A percentile compares a stretch with the other conserved stretches of the same genome.
These are phyloP conservation scores for Aspergillus hortae DNA, from an alignment of 2,329 filamentous ascomycete species.

Conservation along the genomic window DNA sequence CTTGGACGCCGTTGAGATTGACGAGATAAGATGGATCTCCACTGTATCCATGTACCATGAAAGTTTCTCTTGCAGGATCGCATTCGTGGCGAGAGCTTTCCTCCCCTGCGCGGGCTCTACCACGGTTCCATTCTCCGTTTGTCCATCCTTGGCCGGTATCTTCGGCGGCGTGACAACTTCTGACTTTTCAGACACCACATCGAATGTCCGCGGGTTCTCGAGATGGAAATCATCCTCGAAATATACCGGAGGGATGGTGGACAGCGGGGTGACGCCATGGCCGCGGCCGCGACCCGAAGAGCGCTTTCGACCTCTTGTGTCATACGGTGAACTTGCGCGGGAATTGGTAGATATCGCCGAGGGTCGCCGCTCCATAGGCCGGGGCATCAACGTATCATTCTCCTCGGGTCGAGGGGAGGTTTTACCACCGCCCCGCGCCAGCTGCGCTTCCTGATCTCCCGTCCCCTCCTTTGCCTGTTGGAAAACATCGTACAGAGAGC, in stretches of 20 bases:
- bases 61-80: constrained; percentile 94
- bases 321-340: constrained; percentile 45
- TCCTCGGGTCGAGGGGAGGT: constrained; percentile 45
- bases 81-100: constrained; percentile 91
- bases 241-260: constrained; percentile 88
- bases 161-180: constrained; percentile 78
- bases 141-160: constrained; percentile 51
- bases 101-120: constrained; percentile 58
- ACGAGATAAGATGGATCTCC: constrained; percentile 92
- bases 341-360: constrained; percentile 42
- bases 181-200: constrained; percentile 91
- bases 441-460: constrained; percentile 56
- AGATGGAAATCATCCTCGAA: constrained; percentile 94
- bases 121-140: constrained; percentile 54
- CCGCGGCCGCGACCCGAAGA: constrained; percentile 53
- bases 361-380: constrained; percentile 39
- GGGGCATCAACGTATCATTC: constrained; percentile 47
- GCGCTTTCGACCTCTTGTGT: constrained; percentile 47
- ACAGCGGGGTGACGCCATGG: constrained; percentile 77
- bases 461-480: constrained; percentile 76
- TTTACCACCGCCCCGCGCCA: constrained; percentile 45
- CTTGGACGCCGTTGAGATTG: constrained; percentile 90
- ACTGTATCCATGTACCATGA: constrained; percentile 99
- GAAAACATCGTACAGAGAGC: constrained; percentile 82
- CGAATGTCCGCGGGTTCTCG: constrained; percentile 93